Base-by-base conservation (phyloP, 257 asterid genomes). In the Nicotiana tomentosiformis region DNA sequence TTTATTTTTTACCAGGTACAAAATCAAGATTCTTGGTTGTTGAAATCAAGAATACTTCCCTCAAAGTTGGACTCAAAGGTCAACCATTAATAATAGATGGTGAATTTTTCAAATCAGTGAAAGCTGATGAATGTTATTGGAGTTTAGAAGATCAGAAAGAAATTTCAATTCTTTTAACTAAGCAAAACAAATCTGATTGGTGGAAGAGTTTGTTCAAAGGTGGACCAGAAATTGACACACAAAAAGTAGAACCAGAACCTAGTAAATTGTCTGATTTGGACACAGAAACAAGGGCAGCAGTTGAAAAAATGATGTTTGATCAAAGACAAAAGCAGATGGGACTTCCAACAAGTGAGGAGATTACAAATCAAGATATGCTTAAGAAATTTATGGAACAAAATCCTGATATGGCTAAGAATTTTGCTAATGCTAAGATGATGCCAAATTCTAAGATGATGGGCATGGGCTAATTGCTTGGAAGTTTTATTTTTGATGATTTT, bases 251-350 rank as follows among this genome's bases (percentile, higher is more conserved):
- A 77, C 99, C 98, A 26, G 99, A 92, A 86, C 86, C 56, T 60
- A 95, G 97, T 86, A 92, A 84, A 37, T 82, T 93, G 18, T 83
- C 92, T 29, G 98, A 93, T 85, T 84, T 93, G 84, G 97, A 95
- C 77, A 93, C 95, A 1, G 97, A 95, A 65, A 92, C 94, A 4
- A 87, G 97, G 33, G 89, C 97, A 1, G 90, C 98, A 12, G 96
- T 92, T 78, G 99, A 93, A 77, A 93, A 91, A 84, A 92, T 92
- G 97, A 95, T 95, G 99, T 91, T 89, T 80, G 97, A 90, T 81
- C 96, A 92, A 67, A 81, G 95, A 69, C 98, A 92, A 84, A 93
- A 93, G 76, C 90, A 90, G 57, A 92, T 88, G 97, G 97, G 98
- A 23, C 92, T 64, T 65, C 97, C 98, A 12, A 84, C 95, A 10